Percentiles rank a stretch among this genome's conserved stretches.
phyloP scores from a whole-genome alignment of 2,329 filamentous ascomycete genomes.

The Lecanosticta acicola region DNA sequence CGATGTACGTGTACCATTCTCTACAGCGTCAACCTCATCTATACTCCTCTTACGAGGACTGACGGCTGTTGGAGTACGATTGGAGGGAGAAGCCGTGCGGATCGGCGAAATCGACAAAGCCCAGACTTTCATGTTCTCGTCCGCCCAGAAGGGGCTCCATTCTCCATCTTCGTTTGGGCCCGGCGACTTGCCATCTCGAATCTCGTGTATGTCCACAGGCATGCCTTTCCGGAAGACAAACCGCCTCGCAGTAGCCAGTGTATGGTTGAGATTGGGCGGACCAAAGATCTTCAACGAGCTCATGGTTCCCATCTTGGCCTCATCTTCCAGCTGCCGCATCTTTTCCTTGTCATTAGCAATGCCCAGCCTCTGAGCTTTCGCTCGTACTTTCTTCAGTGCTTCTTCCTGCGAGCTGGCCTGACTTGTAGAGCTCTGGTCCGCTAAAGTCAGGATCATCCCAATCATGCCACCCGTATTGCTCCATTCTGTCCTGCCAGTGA shows the following conservation, averaged over 20 bases:
- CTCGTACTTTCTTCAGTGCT: slow-evolving; percentile 35
- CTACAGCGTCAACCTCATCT: slow-evolving; percentile 31
- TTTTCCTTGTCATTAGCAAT: slow-evolving; percentile 20
- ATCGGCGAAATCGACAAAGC: slow-evolving; percentile 56
- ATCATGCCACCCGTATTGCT: slow-evolving; percentile 71
- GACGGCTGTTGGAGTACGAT: slow-evolving; percentile 6
- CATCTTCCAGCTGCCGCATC: slow-evolving; percentile 25
- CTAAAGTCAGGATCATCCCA: slow-evolving; percentile 78
- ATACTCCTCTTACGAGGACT: slow-evolving; percentile 34
- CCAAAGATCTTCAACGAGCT: slow-evolving; percentile 64
- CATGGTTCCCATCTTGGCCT: slow-evolving; percentile 31
- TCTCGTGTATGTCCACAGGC: slow-evolving; percentile 66
- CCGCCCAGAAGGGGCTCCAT: slow-evolving; percentile 61
- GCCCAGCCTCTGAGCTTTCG: slow-evolving; percentile 32
- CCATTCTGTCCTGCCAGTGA: slow-evolving; percentile 76
- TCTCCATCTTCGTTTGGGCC: slow-evolving; percentile 24
- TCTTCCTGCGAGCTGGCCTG: slow-evolving; percentile 40
- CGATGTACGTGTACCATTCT: slow-evolving; percentile 22
- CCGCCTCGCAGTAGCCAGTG: slow-evolving; percentile 71
- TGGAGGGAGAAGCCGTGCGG: slow-evolving; percentile 3
- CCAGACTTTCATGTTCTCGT: slow-evolving; percentile 78
- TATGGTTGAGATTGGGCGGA: slow-evolving; percentile 71
- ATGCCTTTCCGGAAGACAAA: slow-evolving; percentile 85
- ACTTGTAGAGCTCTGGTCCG: slow-evolving; percentile 55
- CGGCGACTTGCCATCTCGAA: slow-evolving; percentile 34